These are phyloP conservation scores for Rhytidhysteron rufulum DNA, from an alignment of 2,329 filamentous ascomycete species.

Conservation along the genomic window DNA sequence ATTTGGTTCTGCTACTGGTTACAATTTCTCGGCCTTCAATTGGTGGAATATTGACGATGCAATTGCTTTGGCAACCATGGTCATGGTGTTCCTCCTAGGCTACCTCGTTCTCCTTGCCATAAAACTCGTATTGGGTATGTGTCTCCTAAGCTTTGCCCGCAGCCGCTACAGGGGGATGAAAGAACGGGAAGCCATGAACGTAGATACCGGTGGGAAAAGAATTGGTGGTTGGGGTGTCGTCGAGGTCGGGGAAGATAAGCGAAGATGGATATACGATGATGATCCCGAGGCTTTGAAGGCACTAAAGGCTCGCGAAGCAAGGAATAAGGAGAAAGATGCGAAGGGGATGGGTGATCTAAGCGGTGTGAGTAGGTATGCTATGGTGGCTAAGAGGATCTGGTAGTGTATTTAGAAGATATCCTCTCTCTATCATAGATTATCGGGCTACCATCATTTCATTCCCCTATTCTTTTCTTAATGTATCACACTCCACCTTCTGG, in stretches of 20 bases:
- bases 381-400: slow-evolving; percentile 97
- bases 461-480: too few species aligned
- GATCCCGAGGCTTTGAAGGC: slow-evolving; percentile 66
- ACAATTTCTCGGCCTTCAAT: slow-evolving; percentile 27
- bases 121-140: slow-evolving; percentile 86
- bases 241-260: slow-evolving; percentile 83
- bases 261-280: slow-evolving; percentile 82
- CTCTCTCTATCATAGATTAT: too few species aligned
- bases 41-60: slow-evolving; percentile 66
- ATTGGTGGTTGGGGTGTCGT: slow-evolving; percentile 80
- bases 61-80: slow-evolving; percentile 75
- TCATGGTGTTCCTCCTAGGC: slow-evolving; percentile 76
- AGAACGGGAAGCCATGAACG: slow-evolving; percentile 51
- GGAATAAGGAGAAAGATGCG: slow-evolving; percentile 52
- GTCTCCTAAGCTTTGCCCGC: slow-evolving; percentile 73
- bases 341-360: slow-evolving; percentile 45
- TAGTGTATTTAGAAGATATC: slow-evolving; percentile 45
- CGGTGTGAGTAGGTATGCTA: slow-evolving; percentile 77
- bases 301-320: slow-evolving; percentile 59
- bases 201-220: slow-evolving; percentile 68
- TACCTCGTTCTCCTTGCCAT: slow-evolving; percentile 78
- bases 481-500: too few species aligned
- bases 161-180: slow-evolving; percentile 81
- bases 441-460: too few species aligned
- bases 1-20: slow-evolving; percentile 49